Percentiles rank a stretch among this genome's conserved stretches.
Evolutionary conservation across 164 flowering plant species (phyloP).

Genomic region (Liquidambar formosana): DNA sequence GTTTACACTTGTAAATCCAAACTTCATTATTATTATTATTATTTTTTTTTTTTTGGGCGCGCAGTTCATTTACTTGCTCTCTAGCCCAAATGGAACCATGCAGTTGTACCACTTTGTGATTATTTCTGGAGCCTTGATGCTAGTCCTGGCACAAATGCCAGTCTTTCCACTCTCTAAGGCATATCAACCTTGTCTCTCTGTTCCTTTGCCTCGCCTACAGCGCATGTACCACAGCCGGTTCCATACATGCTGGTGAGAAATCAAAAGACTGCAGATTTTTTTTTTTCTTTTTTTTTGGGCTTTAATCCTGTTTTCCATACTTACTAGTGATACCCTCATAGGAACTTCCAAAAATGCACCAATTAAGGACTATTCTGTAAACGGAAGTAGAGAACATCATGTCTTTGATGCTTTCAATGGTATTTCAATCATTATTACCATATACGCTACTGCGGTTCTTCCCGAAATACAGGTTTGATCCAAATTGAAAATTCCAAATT

Average conservation of each 20-base stretch:
- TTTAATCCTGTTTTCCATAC: no score
- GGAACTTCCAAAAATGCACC: conserved; percentile 38
- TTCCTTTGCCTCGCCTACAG: conserved; percentile 38
- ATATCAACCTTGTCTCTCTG: conserved; percentile 48
- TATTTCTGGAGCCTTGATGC: conserved; percentile 30
- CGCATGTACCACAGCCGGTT: conserved; percentile 36
- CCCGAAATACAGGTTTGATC: conserved; percentile 66
- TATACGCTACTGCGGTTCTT: conserved; percentile 44
- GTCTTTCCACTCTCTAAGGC: conserved; percentile 57
- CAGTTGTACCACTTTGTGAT: conserved; percentile 36
- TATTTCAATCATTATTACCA: conserved; percentile 46
- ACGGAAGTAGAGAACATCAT: conserved; percentile 10
- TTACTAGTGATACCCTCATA: conserved; percentile 5
- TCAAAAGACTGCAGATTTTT: neutral
- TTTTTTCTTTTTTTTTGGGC: no score
- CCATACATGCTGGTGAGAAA: conserved; percentile 37
- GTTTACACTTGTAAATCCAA: no score
- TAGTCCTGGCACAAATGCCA: conserved; percentile 50
- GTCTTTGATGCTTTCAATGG: conserved; percentile 36
- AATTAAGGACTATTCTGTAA: conserved; percentile 29
- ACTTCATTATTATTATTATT: no score
- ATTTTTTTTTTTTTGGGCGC: neutral
- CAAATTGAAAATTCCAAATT: no score
- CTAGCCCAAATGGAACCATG: conserved; percentile 36
- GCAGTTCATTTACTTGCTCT: conserved; percentile 43